Evolutionary conservation across 805 yeast species (phyloP).

Genomic region (Teunomyces aglyptinius): DNA sequence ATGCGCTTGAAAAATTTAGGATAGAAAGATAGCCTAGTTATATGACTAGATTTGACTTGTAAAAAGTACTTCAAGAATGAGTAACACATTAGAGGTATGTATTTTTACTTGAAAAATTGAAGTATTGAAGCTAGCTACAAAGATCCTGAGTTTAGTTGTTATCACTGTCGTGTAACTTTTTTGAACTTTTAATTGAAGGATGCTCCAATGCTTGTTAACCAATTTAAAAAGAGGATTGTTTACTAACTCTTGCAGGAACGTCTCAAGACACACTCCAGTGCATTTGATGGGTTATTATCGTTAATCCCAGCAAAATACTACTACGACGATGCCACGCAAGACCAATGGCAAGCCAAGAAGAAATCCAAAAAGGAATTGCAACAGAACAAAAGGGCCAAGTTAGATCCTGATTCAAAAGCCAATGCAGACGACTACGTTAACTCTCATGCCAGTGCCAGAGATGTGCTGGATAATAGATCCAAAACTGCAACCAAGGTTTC

Average conservation of each 20-base stretch:
- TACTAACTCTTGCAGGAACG: conserved; percentile 55
- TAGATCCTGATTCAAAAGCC: conserved; percentile 62
- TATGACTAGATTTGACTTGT: not conserved
- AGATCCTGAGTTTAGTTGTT: not conserved
- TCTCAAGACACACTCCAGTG: conserved; percentile 70
- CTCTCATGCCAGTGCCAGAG: conserved; percentile 53
- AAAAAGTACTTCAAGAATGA: conserved; percentile 30
- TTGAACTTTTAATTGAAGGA: no score
- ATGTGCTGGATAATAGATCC: conserved; percentile 55
- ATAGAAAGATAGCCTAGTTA: not conserved
- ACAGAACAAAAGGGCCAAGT: conserved; percentile 62
- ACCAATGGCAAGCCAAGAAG: conserved; percentile 89
- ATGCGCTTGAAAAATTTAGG: conserved; percentile 4
- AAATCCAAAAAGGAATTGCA: conserved; percentile 62
- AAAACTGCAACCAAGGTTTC: conserved; percentile 50
- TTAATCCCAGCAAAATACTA: conserved; percentile 93
- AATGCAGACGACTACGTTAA: conserved; percentile 42
- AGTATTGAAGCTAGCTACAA: not conserved
- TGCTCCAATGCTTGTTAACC: not conserved
- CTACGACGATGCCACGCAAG: conserved; percentile 84
- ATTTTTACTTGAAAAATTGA: not conserved
- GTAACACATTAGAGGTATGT: conserved; percentile 62
- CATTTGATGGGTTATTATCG: conserved; percentile 86
- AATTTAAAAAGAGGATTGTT: not conserved
- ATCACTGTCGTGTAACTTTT: no score